Conservation (phyloP, 2,329 filamentous ascomycete species). For the Alternaria brassicicola region DNA sequence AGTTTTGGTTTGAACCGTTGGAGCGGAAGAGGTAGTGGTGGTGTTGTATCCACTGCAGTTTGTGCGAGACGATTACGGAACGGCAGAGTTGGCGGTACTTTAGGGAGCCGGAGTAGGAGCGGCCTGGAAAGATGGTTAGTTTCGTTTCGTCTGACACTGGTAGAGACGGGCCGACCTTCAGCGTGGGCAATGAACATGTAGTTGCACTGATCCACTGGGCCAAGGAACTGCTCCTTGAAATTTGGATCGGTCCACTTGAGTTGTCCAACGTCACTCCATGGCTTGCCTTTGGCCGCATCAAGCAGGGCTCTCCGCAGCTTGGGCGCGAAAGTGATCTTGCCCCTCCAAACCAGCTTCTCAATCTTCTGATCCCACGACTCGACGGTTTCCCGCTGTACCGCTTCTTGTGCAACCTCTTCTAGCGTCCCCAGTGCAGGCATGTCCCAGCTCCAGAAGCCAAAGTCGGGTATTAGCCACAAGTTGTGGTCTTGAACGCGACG, state of each 20-base stretch:
- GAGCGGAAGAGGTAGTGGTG: slow-evolving; percentile 42
- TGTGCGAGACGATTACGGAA: slow-evolving; percentile 44
- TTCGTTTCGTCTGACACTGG: not conserved
- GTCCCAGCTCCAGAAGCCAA: slow-evolving; percentile 46
- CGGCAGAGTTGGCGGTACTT: slow-evolving; percentile 61
- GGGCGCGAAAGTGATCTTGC: slow-evolving; percentile 41
- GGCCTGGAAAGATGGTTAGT: slow-evolving; percentile 33
- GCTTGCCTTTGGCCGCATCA: slow-evolving; percentile 37
- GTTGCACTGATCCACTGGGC: slow-evolving; percentile 60
- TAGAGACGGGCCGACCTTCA: slow-evolving; percentile 50
- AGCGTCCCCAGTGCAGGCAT: slow-evolving; percentile 41
- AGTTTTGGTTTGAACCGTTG: slow-evolving; percentile 41
- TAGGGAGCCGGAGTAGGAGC: slow-evolving; percentile 58
- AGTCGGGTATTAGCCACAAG: slow-evolving; percentile 46
- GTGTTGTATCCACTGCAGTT: slow-evolving; percentile 45
- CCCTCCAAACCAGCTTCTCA: slow-evolving; percentile 44
- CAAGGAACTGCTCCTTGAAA: slow-evolving; percentile 51
- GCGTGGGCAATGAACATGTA: slow-evolving; percentile 63
- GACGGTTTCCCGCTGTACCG: slow-evolving; percentile 32
- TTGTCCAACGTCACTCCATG: slow-evolving; percentile 43
- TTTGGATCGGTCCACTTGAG: slow-evolving; percentile 37
- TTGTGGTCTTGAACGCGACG: slow-evolving; percentile 40
- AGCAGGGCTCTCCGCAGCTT: slow-evolving; percentile 39
- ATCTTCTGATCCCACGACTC: slow-evolving; percentile 42
- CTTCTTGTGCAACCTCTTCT: slow-evolving; percentile 37